Evolutionary conservation across 2,329 filamentous ascomycete species (phyloP).

Genomic region (Fusarium sp.): DNA sequence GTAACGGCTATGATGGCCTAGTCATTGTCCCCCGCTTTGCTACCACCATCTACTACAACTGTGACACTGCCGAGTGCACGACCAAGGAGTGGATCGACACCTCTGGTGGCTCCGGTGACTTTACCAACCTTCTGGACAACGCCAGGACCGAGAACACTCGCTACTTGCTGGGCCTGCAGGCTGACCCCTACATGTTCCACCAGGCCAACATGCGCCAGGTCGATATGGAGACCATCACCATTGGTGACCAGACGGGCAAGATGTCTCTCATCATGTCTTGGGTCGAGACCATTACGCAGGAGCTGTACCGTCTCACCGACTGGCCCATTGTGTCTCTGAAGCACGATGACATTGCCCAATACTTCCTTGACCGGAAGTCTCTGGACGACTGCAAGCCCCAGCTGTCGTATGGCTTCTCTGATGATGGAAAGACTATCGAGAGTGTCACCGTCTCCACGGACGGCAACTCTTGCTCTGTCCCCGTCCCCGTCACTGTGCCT

Average conservation of each 20-base stretch:
- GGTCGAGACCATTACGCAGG: constrained; percentile 31
- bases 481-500: constrained; percentile 23
- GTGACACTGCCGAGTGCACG: constrained; percentile 24
- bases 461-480: constrained; percentile 17
- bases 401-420: constrained; percentile 20
- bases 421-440: constrained; percentile 10
- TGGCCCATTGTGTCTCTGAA: constrained; percentile 28
- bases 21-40: constrained; percentile 26
- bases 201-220: constrained; percentile 30
- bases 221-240: constrained; percentile 13
- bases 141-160: constrained; percentile 22
- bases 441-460: constrained; percentile 16
- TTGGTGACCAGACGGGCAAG: constrained; percentile 21
- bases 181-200: constrained; percentile 36
- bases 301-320: constrained; percentile 26
- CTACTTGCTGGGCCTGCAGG: constrained; percentile 18
- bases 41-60: constrained; percentile 35
- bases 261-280: constrained; percentile 30
- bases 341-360: constrained; percentile 29
- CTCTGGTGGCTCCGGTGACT: constrained; percentile 18
- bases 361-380: constrained; percentile 25
- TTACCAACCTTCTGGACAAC: constrained; percentile 11
- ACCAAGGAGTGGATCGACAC: constrained; percentile 29
- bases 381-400: constrained; percentile 23
- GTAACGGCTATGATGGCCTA: constrained; percentile 24